Evolutionary conservation across 345 rosid genomes (phyloP), one percentile per base, ranked within the genome.

Genomic region (Hibiscus tridactylites): DNA sequence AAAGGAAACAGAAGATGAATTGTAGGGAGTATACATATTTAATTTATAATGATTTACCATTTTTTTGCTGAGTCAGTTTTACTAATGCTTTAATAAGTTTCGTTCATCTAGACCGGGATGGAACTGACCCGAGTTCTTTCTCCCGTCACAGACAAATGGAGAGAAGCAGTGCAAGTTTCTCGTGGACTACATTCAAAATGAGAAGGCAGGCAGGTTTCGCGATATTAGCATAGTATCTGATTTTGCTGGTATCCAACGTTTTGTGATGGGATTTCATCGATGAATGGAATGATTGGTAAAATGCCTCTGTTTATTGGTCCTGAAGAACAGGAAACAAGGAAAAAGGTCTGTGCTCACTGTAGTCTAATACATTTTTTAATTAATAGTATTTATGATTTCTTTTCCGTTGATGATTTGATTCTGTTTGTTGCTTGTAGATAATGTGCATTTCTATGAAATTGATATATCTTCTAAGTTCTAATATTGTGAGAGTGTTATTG

Each of bases 141-240:
- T 76, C 62, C 56, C 78, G 71, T 10, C 81, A 77, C 88, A 90
- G 96, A 92, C 97, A 7, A 89, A 92, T 71, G 94, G 97, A 71
- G 90, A 85, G 71, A 84, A 82, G 69, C 99, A 95, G 64, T 88
- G 97, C 85, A 79, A 82, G 82, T 79, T 78, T 78, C 86, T 95
- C 1, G 75, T 80, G 8, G 85, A 88, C 66, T 87, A 85, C 83
- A 75, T 88, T 76, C 76, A 74, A 63, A 83, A 57, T 67, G 75
- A 79, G 28, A 28, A 37, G 70, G 73, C 71, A 49, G 78, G 81
- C 69, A 66, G 79, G 80, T 89, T 95, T 76, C 80, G 78, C 76
- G 81, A 85, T 76, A 53, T 88, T 58, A 78, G 74, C 56, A 70
- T 82, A 12, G 88, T 85, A 70, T 71, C 89, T 6, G 98, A 94